Evolutionary conservation across 2,329 filamentous ascomycete genomes (phyloP).

Genomic region (Exutisphaerella laricina): DNA sequence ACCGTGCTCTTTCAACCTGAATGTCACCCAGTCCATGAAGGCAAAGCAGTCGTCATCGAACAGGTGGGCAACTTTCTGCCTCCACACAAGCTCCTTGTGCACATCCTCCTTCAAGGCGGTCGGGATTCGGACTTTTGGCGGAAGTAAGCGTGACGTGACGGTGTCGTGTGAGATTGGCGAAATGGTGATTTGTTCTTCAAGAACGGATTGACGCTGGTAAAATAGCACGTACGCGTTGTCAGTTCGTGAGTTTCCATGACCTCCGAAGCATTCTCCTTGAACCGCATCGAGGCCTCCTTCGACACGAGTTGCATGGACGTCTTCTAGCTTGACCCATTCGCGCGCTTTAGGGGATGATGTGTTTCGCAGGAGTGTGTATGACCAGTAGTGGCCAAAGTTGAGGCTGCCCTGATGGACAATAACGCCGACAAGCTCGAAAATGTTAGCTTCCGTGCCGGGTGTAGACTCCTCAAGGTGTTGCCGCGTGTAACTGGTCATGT

Average conservation of each 20-base stretch:
- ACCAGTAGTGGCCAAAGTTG: slow-evolving; percentile 96
- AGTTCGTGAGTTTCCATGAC: slow-evolving; percentile 51
- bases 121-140: slow-evolving; percentile 14
- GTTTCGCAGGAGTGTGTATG: slow-evolving; percentile 74
- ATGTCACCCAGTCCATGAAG: slow-evolving; percentile 21
- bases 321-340: slow-evolving; percentile 90
- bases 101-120: slow-evolving; percentile 8
- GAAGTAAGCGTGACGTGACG: slow-evolving; percentile 10
- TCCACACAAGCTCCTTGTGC: slow-evolving; percentile 15
- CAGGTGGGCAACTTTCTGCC: slow-evolving; percentile 19
- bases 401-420: slow-evolving; percentile 90
- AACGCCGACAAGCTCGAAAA: slow-evolving; percentile 91
- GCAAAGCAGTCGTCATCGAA: slow-evolving; percentile 21
- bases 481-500: slow-evolving; percentile 88
- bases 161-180: slow-evolving; percentile 5
- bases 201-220: slow-evolving; percentile 57
- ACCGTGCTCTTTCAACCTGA: slow-evolving; percentile 3
- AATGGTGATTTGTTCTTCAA: slow-evolving; percentile 11
- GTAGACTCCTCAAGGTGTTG: slow-evolving; percentile 66
- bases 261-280: slow-evolving; percentile 65
- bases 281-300: slow-evolving; percentile 60
- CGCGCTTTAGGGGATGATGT: slow-evolving; percentile 44
- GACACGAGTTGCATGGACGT: slow-evolving; percentile 73
- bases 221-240: slow-evolving; percentile 95
- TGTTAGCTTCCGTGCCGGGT: slow-evolving; percentile 56